These are phyloP conservation scores for Claviceps cyperi DNA, from an alignment of 2,329 filamentous ascomycete genomes.

Conservation along the genomic window DNA sequence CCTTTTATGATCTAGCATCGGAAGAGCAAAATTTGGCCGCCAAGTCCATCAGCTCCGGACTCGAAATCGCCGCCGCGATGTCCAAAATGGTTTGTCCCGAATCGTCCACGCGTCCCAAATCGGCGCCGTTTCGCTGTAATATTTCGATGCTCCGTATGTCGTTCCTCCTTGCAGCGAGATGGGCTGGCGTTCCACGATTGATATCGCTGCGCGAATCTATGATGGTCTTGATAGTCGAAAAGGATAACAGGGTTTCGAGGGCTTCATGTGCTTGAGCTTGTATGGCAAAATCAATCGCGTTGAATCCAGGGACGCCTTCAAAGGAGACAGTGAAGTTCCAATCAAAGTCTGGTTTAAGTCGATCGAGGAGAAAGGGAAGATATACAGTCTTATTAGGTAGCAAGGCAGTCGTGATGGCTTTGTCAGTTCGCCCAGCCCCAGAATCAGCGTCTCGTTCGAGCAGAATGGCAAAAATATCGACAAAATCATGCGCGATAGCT, in stretches of 20 bases:
- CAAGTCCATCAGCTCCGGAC: background rate
- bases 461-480: background rate
- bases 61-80: background rate
- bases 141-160: background rate
- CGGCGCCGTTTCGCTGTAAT: background rate
- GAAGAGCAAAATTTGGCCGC: background rate
- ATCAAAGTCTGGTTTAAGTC: background rate
- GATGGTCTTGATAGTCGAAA: background rate
- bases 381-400: background rate
- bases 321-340: background rate
- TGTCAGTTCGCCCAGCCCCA: background rate
- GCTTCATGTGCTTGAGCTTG: background rate
- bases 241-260: background rate
- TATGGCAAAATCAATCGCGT: slow-evolving; percentile 1
- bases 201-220: background rate
- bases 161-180: background rate
- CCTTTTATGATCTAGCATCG: background rate
- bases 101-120: background rate
- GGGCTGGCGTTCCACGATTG: slow-evolving; percentile 1
- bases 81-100: background rate
- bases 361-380: background rate
- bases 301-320: background rate
- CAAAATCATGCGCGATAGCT: background rate
- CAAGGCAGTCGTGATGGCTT: background rate
- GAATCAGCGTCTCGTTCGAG: slow-evolving; percentile 1